These are phyloP conservation scores for Trametes sanguinea DNA, from an alignment of 768 basidiomycete species.

Conservation along the genomic window DNA sequence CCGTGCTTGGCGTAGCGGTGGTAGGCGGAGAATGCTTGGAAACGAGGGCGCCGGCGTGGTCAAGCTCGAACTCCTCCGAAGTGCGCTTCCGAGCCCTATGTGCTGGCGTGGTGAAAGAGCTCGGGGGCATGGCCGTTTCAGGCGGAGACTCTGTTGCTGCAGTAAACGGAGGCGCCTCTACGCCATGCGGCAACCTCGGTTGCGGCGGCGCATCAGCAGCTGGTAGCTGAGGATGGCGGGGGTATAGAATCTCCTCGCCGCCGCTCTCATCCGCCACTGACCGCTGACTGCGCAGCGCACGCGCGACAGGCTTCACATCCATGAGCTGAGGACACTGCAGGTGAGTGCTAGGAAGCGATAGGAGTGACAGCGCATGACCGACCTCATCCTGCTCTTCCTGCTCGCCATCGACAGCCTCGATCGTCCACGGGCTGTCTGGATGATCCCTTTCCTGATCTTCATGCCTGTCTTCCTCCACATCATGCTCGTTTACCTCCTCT, in stretches of 20 bases:
- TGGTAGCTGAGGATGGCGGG: conserved; percentile 52
- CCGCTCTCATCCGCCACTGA: conserved; percentile 84
- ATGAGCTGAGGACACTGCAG: conserved; percentile 31
- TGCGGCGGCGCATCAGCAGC: conserved; percentile 23
- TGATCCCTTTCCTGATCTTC: conserved; percentile 49
- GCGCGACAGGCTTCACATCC: conserved; percentile 47
- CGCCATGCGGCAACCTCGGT: background rate
- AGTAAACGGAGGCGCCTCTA: background rate
- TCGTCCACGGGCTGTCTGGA: conserved; percentile 86
- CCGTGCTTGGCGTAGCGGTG: conserved; percentile 27
- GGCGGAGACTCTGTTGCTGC: background rate
- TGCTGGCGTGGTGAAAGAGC: conserved; percentile 54
- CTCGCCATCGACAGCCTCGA: conserved; percentile 84
- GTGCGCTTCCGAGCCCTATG: conserved; percentile 72
- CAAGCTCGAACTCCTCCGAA: conserved; percentile 82
- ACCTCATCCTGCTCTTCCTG: conserved; percentile 71
- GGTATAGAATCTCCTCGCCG: conserved; percentile 88
- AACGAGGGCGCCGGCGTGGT: conserved; percentile 62
- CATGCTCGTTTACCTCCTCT: conserved; percentile 37
- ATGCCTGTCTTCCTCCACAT: conserved; percentile 21
- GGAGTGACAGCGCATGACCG: conserved; percentile 27
- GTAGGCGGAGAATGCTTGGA: conserved; percentile 47
- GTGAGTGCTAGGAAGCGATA: background rate
- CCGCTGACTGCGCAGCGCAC: conserved; percentile 56
- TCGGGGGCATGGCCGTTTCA: conserved; percentile 54